Conservation (phyloP, 2,329 filamentous ascomycete genomes). For the Herpotrichia juniperi region DNA sequence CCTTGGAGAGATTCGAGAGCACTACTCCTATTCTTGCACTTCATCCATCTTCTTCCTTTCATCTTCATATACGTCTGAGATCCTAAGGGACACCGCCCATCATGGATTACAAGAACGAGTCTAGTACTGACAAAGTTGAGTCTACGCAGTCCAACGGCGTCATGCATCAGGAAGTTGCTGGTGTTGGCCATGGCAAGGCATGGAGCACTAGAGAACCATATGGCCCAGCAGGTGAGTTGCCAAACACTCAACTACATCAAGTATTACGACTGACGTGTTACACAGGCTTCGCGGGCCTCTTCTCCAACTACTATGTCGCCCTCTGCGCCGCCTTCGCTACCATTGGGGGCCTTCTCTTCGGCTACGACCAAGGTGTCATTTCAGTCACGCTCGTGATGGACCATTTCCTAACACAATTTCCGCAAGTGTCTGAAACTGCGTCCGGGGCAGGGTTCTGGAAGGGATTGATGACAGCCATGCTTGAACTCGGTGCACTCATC, state of each 20-base stretch:
- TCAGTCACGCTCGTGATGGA: slow-evolving; percentile 59
- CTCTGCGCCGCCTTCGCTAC: slow-evolving; percentile 59
- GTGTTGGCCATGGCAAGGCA: slow-evolving; percentile 18
- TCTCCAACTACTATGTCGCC: slow-evolving; percentile 56
- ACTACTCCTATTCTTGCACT: no score
- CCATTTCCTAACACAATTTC: slow-evolving; percentile 56
- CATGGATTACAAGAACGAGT: slow-evolving; percentile 3
- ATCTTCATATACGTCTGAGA: not conserved
- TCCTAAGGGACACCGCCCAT: not conserved
- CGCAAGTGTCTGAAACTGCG: slow-evolving; percentile 48
- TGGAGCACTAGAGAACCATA: slow-evolving; percentile 33
- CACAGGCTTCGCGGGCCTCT: slow-evolving; percentile 54
- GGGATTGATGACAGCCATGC: slow-evolving; percentile 59
- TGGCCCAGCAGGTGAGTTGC: slow-evolving; percentile 34
- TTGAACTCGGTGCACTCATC: slow-evolving; percentile 59
- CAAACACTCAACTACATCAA: not conserved
- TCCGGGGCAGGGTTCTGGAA: slow-evolving; percentile 53
- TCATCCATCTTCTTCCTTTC: not conserved
- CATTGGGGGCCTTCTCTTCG: slow-evolving; percentile 57
- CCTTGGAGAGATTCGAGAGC: no score
- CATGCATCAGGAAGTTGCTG: slow-evolving; percentile 28
- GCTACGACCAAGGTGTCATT: slow-evolving; percentile 57
- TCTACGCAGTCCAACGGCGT: slow-evolving; percentile 15
- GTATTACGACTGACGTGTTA: slow-evolving; percentile 7
- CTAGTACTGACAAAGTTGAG: slow-evolving; percentile 23